Conservation (phyloP, 306 rosid species). For the Prunus mira region DNA sequence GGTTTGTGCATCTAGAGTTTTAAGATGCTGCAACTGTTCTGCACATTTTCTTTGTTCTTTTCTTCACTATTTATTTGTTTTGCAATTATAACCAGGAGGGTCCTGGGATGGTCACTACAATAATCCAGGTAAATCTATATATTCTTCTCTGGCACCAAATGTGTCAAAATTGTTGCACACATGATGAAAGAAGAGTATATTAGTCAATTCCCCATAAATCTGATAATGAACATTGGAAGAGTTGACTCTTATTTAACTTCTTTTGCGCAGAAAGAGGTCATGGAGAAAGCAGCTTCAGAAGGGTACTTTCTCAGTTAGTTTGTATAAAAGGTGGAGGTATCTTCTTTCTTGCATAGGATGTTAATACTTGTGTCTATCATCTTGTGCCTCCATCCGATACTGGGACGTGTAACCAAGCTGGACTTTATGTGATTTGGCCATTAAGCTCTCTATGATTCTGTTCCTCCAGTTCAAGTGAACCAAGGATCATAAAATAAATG, state of each 20-base stretch:
- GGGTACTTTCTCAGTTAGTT: conserved; percentile 41
- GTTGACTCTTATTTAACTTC: not conserved
- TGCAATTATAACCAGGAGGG: conserved; percentile 42
- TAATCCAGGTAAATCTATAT: conserved; percentile 53
- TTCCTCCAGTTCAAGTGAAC: not conserved
- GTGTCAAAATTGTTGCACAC: not conserved
- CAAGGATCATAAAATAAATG: not conserved
- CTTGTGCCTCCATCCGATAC: not conserved
- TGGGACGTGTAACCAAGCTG: not conserved
- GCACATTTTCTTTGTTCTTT: not conserved
- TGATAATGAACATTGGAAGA: not conserved
- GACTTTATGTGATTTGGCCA: not conserved
- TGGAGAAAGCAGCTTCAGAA: conserved; percentile 58
- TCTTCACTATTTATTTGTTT: conserved; percentile 11
- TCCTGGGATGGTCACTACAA: conserved; percentile 72
- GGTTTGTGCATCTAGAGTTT: conserved; percentile 33
- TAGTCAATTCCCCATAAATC: not conserved
- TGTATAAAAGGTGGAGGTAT: conserved; percentile 30
- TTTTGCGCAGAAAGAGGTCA: conserved; percentile 52
- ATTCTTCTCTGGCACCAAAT: not conserved
- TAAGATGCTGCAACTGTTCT: not conserved
- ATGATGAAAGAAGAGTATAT: not conserved
- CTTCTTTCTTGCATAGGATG: not conserved
- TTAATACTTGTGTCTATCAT: not conserved
- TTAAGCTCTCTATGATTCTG: not conserved